Evolutionary conservation across 1,284 basidiomycete species (phyloP), one percentile per base, ranked within the genome.

Genomic region (Cystobasidiaceae sp.): DNA sequence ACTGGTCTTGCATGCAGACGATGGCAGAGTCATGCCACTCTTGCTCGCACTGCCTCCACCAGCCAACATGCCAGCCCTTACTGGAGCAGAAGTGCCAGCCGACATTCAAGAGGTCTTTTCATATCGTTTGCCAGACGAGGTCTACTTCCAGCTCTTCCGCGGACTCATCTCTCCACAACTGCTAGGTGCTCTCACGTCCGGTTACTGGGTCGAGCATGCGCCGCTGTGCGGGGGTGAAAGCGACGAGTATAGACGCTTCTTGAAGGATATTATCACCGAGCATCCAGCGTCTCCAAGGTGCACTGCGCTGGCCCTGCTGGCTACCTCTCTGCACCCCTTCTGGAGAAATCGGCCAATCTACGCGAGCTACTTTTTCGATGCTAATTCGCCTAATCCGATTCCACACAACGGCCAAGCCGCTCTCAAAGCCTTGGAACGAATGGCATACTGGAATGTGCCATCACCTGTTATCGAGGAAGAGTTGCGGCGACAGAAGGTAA

Each of bases 21-120:
- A 80, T 74, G 96, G 94, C 15, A 82, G 81, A 9, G 93, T 96
- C 27, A 78, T 87, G 23, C 93, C 96, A 3, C 84, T 98, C 41
- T 91, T 93, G 0, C 81, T 97, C 32, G 88, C 88, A 7, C 80
- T 89, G 61, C 79, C 78, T 19, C 79, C 82, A 19, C 79, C 79
- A 17, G 66, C 71, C 19, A 79, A 80, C 46, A 77, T 81, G 17
- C 72, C 77, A 67, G 58, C 58, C 66, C 55, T 66, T 39, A 90
- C 89, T 0, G 84, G 87, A 0, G 85, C 86, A 25, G 94, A 97
- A 72, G 86, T 98, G 37, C 94, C 94, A 0, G 77, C 80, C 45
- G 94, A 98, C 78, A 80, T 99, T 39, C 89, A 96, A 75, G 93
- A 97, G 57, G 88, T 98, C 70, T 98, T 97, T 79, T 96, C 93